Conservation (phyloP, 305 asterid genomes). For the Coffea humblotiana region DNA sequence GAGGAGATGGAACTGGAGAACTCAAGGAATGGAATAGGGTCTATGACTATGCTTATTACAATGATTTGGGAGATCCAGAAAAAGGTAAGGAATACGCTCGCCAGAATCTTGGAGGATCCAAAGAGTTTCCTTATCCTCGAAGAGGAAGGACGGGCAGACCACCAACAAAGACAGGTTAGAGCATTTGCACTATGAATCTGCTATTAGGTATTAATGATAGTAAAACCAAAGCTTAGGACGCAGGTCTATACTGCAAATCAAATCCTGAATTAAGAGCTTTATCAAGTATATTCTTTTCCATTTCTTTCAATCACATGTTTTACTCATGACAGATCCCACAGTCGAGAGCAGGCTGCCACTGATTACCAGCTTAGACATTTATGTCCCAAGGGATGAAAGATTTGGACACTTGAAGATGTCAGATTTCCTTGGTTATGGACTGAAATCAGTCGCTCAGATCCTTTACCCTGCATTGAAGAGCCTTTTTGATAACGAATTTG, state of each 20-base stretch:
- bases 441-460: slow-evolving; percentile 62
- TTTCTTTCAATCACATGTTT: background rate
- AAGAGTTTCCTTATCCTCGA: slow-evolving; percentile 39
- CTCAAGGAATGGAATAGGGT: slow-evolving; percentile 43
- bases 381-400: slow-evolving; percentile 80
- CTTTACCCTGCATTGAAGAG: slow-evolving; percentile 61
- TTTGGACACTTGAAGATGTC: slow-evolving; percentile 79
- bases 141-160: slow-evolving; percentile 41
- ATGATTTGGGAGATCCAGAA: slow-evolving; percentile 42
- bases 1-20: slow-evolving; percentile 40
- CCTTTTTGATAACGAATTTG: slow-evolving; percentile 59
- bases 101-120: slow-evolving; percentile 38
- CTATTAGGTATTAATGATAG: too few species aligned
- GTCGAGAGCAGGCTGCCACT: slow-evolving; percentile 61
- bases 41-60: slow-evolving; percentile 41
- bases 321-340: slow-evolving; percentile 50
- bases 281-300: background rate
- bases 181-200: background rate
- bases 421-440: slow-evolving; percentile 64
- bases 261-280: too few species aligned
- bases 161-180: slow-evolving; percentile 31
- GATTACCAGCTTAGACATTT: slow-evolving; percentile 52
- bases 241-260: too few species aligned
- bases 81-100: slow-evolving; percentile 21
- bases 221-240: too few species aligned